Percentiles rank a stretch among this genome's conserved stretches.
These are phyloP conservation scores for Magnusiomyces suaveolens DNA, from an alignment of 1,139 yeast genomes.

Conservation along the genomic window DNA sequence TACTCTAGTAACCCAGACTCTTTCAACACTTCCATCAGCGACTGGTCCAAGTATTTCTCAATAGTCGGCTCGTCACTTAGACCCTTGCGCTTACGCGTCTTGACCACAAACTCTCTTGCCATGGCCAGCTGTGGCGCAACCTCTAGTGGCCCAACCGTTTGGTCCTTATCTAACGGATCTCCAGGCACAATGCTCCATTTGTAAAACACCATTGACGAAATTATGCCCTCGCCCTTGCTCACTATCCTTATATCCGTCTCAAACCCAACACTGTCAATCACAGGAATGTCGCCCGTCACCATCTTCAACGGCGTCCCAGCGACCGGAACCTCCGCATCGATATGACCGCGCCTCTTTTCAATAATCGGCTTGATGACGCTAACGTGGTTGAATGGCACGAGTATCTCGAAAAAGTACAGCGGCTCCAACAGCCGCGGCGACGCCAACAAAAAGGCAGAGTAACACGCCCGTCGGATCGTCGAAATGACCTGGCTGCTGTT, in stretches of 20 bases:
- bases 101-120: conserved; percentile 82
- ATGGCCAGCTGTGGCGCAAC: conserved; percentile 63
- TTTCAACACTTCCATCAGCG: conserved; percentile 44
- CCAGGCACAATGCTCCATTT: conserved; percentile 84
- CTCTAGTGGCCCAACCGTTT: conserved; percentile 55
- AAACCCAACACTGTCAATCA: conserved; percentile 80
- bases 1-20: conserved; percentile 37
- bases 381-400: conserved; percentile 45
- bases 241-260: conserved; percentile 75
- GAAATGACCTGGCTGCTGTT: conserved; percentile 75
- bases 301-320: conserved; percentile 65
- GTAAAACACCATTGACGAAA: conserved; percentile 50
- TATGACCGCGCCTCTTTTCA: conserved; percentile 54
- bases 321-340: conserved; percentile 45
- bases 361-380: conserved; percentile 46
- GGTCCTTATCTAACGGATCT: conserved; percentile 67
- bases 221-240: conserved; percentile 70
- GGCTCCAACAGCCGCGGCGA: conserved; percentile 81
- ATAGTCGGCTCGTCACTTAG: conserved; percentile 60
- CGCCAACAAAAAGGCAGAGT: conserved; percentile 70
- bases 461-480: conserved; percentile 74
- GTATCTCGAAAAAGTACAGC: conserved; percentile 50
- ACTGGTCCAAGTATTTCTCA: conserved; percentile 58
- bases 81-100: conserved; percentile 84
- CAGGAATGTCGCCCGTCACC: conserved; percentile 64